Evolutionary conservation across 306 rosid genomes (phyloP), one percentile per base, ranked within the genome.

Genomic region (Fragaria ananassa): DNA sequence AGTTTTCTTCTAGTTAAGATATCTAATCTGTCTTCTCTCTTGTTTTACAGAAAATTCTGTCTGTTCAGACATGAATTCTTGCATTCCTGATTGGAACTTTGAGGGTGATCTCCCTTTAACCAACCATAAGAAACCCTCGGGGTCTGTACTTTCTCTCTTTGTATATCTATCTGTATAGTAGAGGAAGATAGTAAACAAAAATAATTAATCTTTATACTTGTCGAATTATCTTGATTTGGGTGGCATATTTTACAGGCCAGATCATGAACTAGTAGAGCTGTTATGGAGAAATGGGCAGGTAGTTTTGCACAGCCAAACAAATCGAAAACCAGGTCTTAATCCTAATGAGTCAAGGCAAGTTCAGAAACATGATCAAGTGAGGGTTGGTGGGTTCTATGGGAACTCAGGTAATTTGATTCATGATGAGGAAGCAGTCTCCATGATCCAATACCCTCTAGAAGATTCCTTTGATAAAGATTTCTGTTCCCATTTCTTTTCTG

Each of bases 241-340:
- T 82, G 82, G 31, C 70, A 72, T 70, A 46, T 80, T 83, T 76
- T 79, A 58, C 98, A 93, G 96, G 89, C 82, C 45, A 4, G 91
- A 91, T 71, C 83, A 80, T 85, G 96, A 91, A 71, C 74, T 91
- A 10, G 95, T 88, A 34, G 98, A 93, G 87, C 91, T 93, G 31
- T 42, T 90, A 72, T 89, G 98, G 96, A 77, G 83, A 81, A 86
- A 93, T 82, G 98, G 98, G n/a, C 96, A 89, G 58, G 91, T 93
- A 72, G 96, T 93, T 47, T 81, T 88, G 72, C 83, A 89, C 25
- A 88, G 92, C 82, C 98, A 91, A 85, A 76, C 88, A 41, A 79
- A 71, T 5, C 83, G 78, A 80, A 89, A 86, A 74, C 80, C 81
- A 19, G 70, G 66, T 72, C 47, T 23, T 49, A 77, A 51, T 76